Percentiles rank a stretch among this genome's conserved stretches.
Evolutionary conservation across 2,329 filamentous ascomycete genomes (phyloP).

Genomic region (Trichoderma atrobrunneum): DNA sequence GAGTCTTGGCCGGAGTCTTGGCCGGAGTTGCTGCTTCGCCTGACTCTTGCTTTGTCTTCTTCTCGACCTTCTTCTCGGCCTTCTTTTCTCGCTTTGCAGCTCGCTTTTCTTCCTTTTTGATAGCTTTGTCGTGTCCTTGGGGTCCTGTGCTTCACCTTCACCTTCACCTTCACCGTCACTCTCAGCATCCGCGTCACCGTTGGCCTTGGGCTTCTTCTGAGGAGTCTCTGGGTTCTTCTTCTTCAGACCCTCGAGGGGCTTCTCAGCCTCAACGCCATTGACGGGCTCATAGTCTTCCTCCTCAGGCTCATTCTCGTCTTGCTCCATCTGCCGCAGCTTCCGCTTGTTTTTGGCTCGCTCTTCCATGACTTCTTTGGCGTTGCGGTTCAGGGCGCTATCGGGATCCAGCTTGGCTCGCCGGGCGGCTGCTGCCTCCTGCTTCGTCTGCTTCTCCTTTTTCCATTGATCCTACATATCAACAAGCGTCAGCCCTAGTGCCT

Average conservation of each 20-base stretch:
- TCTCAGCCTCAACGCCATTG: conserved; percentile 56
- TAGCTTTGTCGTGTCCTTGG: conserved; percentile 42
- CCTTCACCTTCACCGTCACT: conserved; percentile 24
- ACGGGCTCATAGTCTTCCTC: conserved; percentile 46
- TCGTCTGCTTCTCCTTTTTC: conserved; percentile 91
- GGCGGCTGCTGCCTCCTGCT: conserved; percentile 77
- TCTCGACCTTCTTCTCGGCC: conserved; percentile 31
- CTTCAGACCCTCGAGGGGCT: conserved; percentile 63
- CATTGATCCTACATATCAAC: conserved; percentile 70
- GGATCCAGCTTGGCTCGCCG: conserved; percentile 89
- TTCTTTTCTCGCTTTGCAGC: conserved; percentile 46
- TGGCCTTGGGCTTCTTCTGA: conserved; percentile 55
- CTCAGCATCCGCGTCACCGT: not conserved
- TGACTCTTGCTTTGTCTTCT: conserved; percentile 26
- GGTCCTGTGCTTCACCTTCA: conserved; percentile 28
- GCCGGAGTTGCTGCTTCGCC: conserved; percentile 13
- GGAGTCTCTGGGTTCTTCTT: conserved; percentile 40
- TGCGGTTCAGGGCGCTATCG: conserved; percentile 74
- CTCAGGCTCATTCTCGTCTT: conserved; percentile 41
- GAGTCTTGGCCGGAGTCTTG: conserved; percentile 11
- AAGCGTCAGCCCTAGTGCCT: not conserved
- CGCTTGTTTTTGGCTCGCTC: conserved; percentile 75
- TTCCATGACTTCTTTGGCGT: conserved; percentile 89
- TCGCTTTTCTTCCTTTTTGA: conserved; percentile 57
- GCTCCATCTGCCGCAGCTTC: conserved; percentile 65